These are phyloP conservation scores for Chlorella sorokiniana DNA, from an alignment of 139 green algal genomes.

Conservation along the genomic window DNA sequence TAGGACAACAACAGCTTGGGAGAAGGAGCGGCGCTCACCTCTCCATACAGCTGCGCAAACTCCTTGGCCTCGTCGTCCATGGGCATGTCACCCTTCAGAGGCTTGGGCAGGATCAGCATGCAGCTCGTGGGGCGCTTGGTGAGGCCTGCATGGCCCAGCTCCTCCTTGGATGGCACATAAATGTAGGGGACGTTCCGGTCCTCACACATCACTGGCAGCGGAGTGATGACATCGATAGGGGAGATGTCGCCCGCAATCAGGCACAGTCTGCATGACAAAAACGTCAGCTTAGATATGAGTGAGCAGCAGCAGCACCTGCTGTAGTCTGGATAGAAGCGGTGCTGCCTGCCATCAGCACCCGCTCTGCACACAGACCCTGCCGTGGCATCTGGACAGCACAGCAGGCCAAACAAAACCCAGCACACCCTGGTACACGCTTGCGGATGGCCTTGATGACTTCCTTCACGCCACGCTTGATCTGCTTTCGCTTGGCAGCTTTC, in stretches of 20 bases:
- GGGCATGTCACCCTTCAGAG: constrained; percentile 30
- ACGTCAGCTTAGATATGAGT: too few relatives aligned
- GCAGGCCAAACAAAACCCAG: background rate
- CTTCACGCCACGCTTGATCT: constrained; percentile 96
- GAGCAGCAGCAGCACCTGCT: too few relatives aligned
- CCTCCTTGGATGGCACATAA: constrained; percentile 86
- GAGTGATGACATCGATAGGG: constrained; percentile 97
- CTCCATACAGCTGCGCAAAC: constrained; percentile 31
- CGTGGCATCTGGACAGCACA: background rate
- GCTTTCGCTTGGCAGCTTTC: constrained; percentile 94
- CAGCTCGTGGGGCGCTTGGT: constrained; percentile 97
- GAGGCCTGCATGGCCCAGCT: constrained; percentile 89
- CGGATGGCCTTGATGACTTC: constrained; percentile 97
- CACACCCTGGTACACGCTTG: constrained; percentile 92
- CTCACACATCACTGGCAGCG: constrained; percentile 97
- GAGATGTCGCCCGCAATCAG: constrained; percentile 98
- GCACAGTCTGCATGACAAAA: constrained; percentile 75
- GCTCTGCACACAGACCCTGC: too few relatives aligned
- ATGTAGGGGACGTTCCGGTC: constrained; percentile 95
- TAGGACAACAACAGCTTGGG: too few relatives aligned
- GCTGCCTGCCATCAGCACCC: too few relatives aligned
- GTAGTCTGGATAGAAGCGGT: too few relatives aligned
- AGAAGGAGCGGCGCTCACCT: too few relatives aligned
- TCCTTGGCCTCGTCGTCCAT: constrained; percentile 41
- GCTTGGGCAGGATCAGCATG: constrained; percentile 91